These are phyloP conservation scores for Cladosporium sp. DNA, from an alignment of 2,329 filamentous ascomycete species.

Conservation along the genomic window DNA sequence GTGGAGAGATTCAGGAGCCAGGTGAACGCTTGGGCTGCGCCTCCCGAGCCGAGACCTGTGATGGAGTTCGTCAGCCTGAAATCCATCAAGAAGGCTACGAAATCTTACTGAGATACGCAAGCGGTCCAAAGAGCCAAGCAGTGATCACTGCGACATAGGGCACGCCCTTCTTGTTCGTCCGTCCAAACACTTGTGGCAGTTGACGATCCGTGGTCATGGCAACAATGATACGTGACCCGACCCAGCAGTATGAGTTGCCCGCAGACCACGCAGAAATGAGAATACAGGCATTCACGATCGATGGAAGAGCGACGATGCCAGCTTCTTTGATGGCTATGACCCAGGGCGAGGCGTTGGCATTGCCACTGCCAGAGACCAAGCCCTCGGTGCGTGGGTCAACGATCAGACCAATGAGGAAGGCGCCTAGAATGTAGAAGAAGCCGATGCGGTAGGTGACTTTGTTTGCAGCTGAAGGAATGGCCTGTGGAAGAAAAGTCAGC, in stretches of 20 bases:
- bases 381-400: slow-evolving; percentile 52
- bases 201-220: slow-evolving; percentile 58
- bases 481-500: too few relatives aligned
- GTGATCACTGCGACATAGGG: slow-evolving; percentile 58
- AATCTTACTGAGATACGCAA: slow-evolving; percentile 37
- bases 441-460: slow-evolving; percentile 35
- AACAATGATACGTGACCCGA: slow-evolving; percentile 58
- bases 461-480: slow-evolving; percentile 50
- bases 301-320: slow-evolving; percentile 62
- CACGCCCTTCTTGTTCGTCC: slow-evolving; percentile 48
- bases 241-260: slow-evolving; percentile 49
- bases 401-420: slow-evolving; percentile 56
- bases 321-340: slow-evolving; percentile 69
- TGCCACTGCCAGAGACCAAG: slow-evolving; percentile 43
- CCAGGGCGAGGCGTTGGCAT: slow-evolving; percentile 49
- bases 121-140: slow-evolving; percentile 33
- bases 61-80: background rate
- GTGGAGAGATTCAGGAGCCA: slow-evolving; percentile 24
- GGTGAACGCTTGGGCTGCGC: slow-evolving; percentile 20
- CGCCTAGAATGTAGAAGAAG: slow-evolving; percentile 54
- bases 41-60: slow-evolving; percentile 17
- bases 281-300: slow-evolving; percentile 73
- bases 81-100: background rate
- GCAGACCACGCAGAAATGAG: slow-evolving; percentile 67
- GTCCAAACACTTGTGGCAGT: slow-evolving; percentile 54